phyloP scores from a whole-genome alignment of 2,329 filamentous ascomycete species.

The Calonectria crousiana region DNA sequence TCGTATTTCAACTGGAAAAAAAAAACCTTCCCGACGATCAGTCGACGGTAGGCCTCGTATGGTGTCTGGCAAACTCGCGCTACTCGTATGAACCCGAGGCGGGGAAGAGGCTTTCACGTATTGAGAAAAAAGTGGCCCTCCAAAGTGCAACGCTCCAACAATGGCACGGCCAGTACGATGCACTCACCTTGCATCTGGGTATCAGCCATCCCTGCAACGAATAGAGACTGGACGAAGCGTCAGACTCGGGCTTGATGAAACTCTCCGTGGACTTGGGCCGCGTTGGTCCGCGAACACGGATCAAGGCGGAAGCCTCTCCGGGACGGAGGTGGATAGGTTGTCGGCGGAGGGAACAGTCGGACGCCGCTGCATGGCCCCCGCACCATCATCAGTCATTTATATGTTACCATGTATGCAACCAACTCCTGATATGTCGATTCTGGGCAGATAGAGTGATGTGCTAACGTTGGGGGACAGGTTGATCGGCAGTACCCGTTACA shows the following conservation, averaged over 20 bases:
- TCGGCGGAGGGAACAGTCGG: neutral
- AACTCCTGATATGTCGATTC: neutral
- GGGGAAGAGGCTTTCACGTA: neutral
- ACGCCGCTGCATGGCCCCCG: neutral
- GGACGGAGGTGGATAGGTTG: slow-evolving; percentile 2
- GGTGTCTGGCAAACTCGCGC: neutral
- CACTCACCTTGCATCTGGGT: neutral
- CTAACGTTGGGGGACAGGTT: neutral
- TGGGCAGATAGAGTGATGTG: neutral
- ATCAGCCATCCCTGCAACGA: neutral
- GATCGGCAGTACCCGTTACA: neutral
- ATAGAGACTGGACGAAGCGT: neutral
- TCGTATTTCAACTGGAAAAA: neutral
- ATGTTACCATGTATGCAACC: neutral
- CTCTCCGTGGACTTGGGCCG: neutral
- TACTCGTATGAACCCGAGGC: neutral
- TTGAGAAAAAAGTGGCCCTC: neutral
- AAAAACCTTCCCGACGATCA: neutral
- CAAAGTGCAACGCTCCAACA: neutral
- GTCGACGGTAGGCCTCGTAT: neutral
- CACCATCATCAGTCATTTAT: slow-evolving; percentile 7
- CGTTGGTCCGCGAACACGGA: slow-evolving; percentile 1
- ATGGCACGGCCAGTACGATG: neutral
- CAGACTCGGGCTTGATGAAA: neutral
- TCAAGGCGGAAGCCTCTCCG: slow-evolving; percentile 1